Percentiles rank a stretch among this genome's conserved stretches.
phyloP scores from a whole-genome alignment of 805 yeast species.

The Priceomyces fermenticarens region DNA sequence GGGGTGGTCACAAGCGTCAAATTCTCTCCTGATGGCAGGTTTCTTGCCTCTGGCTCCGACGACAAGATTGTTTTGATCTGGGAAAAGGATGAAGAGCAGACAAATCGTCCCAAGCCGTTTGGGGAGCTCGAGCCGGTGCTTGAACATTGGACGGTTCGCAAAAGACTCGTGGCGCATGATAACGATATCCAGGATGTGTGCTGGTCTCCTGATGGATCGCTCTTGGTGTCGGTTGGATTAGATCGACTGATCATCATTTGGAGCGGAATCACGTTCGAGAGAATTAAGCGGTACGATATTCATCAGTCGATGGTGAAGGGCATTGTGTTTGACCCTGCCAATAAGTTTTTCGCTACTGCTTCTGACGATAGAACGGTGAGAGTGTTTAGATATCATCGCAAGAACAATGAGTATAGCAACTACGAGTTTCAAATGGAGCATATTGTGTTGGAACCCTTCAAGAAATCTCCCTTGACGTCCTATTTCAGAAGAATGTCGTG shows the following conservation, averaged over 20 bases:
- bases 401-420: constrained; percentile 51
- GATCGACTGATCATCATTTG: constrained; percentile 91
- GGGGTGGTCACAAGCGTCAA: constrained; percentile 95
- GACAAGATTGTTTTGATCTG: constrained; percentile 88
- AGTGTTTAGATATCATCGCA: constrained; percentile 78
- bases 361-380: constrained; percentile 93
- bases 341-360: constrained; percentile 94
- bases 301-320: constrained; percentile 97
- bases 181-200: constrained; percentile 97
- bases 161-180: constrained; percentile 92
- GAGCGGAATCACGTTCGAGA: constrained; percentile 90
- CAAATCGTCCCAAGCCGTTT: constrained; percentile 56
- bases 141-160: constrained; percentile 94
- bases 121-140: constrained; percentile 69
- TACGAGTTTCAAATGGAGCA: constrained; percentile 85
- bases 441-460: constrained; percentile 79
- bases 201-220: constrained; percentile 94
- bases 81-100: constrained; percentile 78
- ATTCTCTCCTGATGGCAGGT: constrained; percentile 89
- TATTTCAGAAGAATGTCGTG: constrained; percentile 84
- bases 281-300: constrained; percentile 82
- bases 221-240: constrained; percentile 89
- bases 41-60: constrained; percentile 92
- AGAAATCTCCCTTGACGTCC: constrained; percentile 85
- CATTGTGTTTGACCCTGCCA: constrained; percentile 96